These are phyloP conservation scores for Wickerhamomyces rabaulensis DNA, from an alignment of 805 yeast genomes.

Conservation along the genomic window DNA sequence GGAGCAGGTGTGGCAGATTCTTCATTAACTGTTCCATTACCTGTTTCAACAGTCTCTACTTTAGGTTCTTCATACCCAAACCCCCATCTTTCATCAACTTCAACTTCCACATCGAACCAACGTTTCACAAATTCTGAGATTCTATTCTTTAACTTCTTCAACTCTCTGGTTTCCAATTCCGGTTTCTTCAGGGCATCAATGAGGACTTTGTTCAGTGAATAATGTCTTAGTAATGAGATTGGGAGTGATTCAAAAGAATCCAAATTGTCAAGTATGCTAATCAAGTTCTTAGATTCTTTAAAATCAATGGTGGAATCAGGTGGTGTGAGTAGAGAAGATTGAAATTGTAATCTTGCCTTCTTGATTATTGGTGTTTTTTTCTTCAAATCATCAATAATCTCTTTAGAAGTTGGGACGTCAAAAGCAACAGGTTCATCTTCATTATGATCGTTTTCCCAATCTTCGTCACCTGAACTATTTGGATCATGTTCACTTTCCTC, in stretches of 20 bases:
- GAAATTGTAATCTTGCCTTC: slow-evolving; percentile 27
- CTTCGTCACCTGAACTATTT: slow-evolving; percentile 22
- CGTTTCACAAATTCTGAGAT: slow-evolving; percentile 13
- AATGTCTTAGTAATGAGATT: slow-evolving; percentile 25
- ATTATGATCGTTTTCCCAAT: slow-evolving; percentile 20
- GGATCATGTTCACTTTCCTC: slow-evolving; percentile 13
- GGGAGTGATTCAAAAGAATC: slow-evolving; percentile 20
- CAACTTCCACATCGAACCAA: slow-evolving; percentile 25
- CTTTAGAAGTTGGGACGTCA: slow-evolving; percentile 14
- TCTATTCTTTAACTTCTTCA: slow-evolving; percentile 14
- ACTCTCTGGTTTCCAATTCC: slow-evolving; percentile 19
- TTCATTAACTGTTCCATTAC: not conserved
- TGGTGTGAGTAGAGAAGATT: slow-evolving; percentile 9
- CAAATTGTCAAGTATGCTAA: slow-evolving; percentile 21
- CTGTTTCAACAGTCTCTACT: slow-evolving; percentile 1
- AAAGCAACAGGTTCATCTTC: slow-evolving; percentile 15
- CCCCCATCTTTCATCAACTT: slow-evolving; percentile 25
- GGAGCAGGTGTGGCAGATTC: not conserved
- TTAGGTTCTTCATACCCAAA: slow-evolving; percentile 12
- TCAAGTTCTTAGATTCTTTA: slow-evolving; percentile 14
- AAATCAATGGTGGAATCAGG: slow-evolving; percentile 9
- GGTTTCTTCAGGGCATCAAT: slow-evolving; percentile 32
- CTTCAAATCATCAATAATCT: slow-evolving; percentile 10
- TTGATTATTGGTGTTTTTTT: slow-evolving; percentile 17
- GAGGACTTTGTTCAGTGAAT: slow-evolving; percentile 29